Percentiles rank a stretch among this genome's conserved stretches.
Evolutionary conservation across 192 early-diverging fungal species (phyloP).

Genomic region (Coemansia sp.): DNA sequence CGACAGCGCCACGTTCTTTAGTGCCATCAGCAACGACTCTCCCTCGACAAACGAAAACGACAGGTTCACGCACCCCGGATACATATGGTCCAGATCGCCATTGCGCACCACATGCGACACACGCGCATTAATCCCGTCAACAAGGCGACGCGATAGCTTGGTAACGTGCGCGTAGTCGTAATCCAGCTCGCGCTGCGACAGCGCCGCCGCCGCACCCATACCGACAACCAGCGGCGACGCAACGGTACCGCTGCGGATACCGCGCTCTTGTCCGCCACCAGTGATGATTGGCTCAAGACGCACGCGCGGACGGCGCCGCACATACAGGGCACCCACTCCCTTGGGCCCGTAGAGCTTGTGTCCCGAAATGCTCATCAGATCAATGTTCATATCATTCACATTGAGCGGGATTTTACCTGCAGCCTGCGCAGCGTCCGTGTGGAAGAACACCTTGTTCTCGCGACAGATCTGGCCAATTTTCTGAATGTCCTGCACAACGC

Average conservation of each 20-base stretch:
- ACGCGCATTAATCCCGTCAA: conserved; percentile 75
- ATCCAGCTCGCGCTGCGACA: conserved; percentile 79
- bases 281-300: conserved; percentile 86
- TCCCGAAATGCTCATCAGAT: conserved; percentile 93
- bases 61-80: conserved; percentile 93
- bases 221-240: conserved; percentile 89
- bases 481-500: conserved; percentile 88
- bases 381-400: conserved; percentile 89
- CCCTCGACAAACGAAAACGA: conserved; percentile 97
- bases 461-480: conserved; percentile 91
- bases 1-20: conserved; percentile 95
- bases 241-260: conserved; percentile 91
- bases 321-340: conserved; percentile 91
- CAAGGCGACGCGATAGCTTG: conserved; percentile 72
- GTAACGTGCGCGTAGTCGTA: conserved; percentile 77
- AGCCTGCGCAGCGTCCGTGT: conserved; percentile 96
- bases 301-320: conserved; percentile 90
- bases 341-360: conserved; percentile 99
- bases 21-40: conserved; percentile 95
- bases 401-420: conserved; percentile 93
- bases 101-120: conserved; percentile 86
- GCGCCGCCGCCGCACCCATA: conserved; percentile 81
- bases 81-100: conserved; percentile 75
- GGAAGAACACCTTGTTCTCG: conserved; percentile 88
- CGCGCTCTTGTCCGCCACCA: conserved; percentile 96